Evolutionary conservation across 2,329 filamentous ascomycete genomes (phyloP).

Genomic region (Hortaea sp.): DNA sequence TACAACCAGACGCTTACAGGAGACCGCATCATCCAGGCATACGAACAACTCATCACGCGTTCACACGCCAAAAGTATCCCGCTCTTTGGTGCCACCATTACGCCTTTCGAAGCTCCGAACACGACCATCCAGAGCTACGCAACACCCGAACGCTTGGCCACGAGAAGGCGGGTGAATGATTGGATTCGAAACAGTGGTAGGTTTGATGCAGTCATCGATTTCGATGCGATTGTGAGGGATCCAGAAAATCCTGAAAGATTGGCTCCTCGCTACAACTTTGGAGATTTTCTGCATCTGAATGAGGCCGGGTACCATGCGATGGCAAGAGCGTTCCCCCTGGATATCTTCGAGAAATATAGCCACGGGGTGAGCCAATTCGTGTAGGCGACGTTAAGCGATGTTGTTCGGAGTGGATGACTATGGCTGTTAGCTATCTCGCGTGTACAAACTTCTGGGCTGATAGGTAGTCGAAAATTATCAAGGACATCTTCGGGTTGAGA

Average conservation of each 20-base stretch:
- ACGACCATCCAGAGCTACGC: slow-evolving; percentile 44
- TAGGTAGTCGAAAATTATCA: no score
- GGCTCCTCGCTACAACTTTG: slow-evolving; percentile 44
- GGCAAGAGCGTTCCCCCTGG: slow-evolving; percentile 48
- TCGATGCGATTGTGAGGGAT: slow-evolving; percentile 48
- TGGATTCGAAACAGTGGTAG: slow-evolving; percentile 48
- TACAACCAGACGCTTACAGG: slow-evolving; percentile 39
- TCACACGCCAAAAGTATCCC: slow-evolving; percentile 46
- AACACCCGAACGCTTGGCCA: slow-evolving; percentile 44
- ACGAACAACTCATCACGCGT: slow-evolving; percentile 46
- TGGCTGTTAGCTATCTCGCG: no score
- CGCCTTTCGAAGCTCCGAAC: slow-evolving; percentile 45
- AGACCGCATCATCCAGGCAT: slow-evolving; percentile 46
- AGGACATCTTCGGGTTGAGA: no score
- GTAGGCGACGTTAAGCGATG: neutral
- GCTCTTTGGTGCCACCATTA: slow-evolving; percentile 56
- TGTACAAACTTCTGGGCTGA: no score
- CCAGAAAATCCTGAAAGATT: slow-evolving; percentile 40
- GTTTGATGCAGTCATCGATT: slow-evolving; percentile 55
- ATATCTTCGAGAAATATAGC: slow-evolving; percentile 34
- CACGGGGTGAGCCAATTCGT: neutral
- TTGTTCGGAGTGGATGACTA: no score
- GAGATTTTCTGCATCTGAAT: slow-evolving; percentile 57
- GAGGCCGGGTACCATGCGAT: slow-evolving; percentile 49
- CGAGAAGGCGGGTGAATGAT: slow-evolving; percentile 47